Evolutionary conservation across 208 protist species (phyloP).

Genomic region (Borovskyia barvae): DNA sequence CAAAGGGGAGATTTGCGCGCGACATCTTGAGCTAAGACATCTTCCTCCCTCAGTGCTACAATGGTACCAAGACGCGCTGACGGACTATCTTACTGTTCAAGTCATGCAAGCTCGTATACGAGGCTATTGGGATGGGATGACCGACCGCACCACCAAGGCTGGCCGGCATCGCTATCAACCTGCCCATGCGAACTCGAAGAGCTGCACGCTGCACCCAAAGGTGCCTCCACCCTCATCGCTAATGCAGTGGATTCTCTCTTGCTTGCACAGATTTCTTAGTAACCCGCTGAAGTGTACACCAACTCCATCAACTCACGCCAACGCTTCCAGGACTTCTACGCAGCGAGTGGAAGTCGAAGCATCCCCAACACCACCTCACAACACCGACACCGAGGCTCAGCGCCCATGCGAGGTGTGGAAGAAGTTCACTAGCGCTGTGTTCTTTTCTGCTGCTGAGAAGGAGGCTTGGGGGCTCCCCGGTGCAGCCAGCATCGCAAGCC

Average conservation of each 20-base stretch:
- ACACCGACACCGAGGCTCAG: too few species aligned
- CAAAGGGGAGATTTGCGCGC: too few species aligned
- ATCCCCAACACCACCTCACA: too few species aligned
- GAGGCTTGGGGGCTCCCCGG: slow-evolving; percentile 1
- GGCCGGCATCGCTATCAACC: not conserved
- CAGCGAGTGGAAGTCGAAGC: too few species aligned
- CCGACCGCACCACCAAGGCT: not conserved
- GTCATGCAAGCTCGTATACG: slow-evolving; percentile 11
- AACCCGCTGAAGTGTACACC: not conserved
- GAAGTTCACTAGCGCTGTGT: slow-evolving; percentile 24
- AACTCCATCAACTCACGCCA: too few species aligned
- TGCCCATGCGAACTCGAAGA: not conserved
- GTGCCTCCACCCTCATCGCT: slow-evolving; percentile 6
- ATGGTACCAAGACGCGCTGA: slow-evolving; percentile 14
- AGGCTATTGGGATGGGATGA: slow-evolving; percentile 9
- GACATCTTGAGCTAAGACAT: too few species aligned
- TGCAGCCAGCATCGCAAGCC: slow-evolving; percentile 9
- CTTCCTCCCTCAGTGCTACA: slow-evolving; percentile 7
- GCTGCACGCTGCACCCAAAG: too few species aligned
- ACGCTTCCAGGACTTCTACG: too few species aligned
- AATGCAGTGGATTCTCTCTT: slow-evolving; percentile 20
- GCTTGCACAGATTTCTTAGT: slow-evolving; percentile 8
- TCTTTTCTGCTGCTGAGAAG: slow-evolving; percentile 15
- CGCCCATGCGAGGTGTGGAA: too few species aligned
- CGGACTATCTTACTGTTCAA: not conserved